These are phyloP conservation scores for Pinus taeda DNA, from an alignment of 75 land plant species.

Conservation along the genomic window DNA sequence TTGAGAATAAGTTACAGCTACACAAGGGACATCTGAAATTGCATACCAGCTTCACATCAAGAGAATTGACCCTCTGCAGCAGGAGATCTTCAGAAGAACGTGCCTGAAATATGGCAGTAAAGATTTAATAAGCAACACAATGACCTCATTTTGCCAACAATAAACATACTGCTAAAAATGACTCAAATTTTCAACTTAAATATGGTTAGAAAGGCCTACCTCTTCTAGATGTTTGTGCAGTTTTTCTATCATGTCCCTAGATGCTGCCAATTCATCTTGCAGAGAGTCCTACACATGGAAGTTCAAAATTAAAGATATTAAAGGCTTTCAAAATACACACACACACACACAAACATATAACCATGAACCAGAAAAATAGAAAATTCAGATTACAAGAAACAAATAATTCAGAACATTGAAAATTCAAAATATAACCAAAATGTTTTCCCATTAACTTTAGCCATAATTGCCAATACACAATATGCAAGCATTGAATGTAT, in stretches of 20 bases:
- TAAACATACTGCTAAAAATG: background rate
- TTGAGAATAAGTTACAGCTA: background rate
- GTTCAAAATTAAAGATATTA: background rate
- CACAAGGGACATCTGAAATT: background rate
- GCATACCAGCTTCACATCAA: slow-evolving; percentile 51
- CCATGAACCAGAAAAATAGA: too few relatives aligned
- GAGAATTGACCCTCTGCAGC: slow-evolving; percentile 27
- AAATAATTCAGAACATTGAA: too few relatives aligned
- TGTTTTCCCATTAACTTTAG: too few relatives aligned
- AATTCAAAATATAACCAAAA: too few relatives aligned
- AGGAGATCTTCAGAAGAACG: slow-evolving; percentile 56
- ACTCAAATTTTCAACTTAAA: background rate
- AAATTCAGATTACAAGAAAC: too few relatives aligned
- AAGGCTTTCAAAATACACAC: too few relatives aligned
- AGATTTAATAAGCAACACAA: background rate
- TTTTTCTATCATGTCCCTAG: slow-evolving; percentile 28
- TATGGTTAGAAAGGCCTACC: slow-evolving; percentile 26
- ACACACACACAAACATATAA: too few relatives aligned
- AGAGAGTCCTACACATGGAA: slow-evolving; percentile 36
- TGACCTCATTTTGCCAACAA: background rate
- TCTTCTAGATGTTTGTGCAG: slow-evolving; percentile 45
- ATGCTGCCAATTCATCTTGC: slow-evolving; percentile 44
- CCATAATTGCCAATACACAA: too few relatives aligned
- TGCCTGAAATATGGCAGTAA: slow-evolving; percentile 25
- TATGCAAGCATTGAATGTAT: too few relatives aligned